phyloP scores from a whole-genome alignment of 2,329 filamentous ascomycete genomes.

The Ophiosphaerella herpotricha region DNA sequence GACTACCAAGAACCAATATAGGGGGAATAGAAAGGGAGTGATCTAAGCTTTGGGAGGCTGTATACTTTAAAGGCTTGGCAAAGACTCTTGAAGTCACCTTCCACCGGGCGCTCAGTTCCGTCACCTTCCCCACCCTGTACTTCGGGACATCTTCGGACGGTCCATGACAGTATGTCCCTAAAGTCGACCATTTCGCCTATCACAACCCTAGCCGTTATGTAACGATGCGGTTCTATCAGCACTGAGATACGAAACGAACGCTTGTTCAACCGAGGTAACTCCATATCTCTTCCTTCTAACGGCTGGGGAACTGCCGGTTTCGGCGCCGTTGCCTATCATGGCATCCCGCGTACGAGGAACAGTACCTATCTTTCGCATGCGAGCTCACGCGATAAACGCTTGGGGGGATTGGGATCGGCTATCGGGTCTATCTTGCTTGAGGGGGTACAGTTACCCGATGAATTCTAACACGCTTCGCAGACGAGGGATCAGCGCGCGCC shows the following conservation, averaged over 20 bases:
- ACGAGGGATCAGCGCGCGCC: conserved; percentile 4
- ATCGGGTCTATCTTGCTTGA: conserved; percentile 13
- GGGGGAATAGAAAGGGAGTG: neutral
- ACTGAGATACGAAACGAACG: neutral
- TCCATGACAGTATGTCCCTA: conserved; percentile 14
- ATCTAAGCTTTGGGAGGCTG: neutral
- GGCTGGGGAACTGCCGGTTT: conserved; percentile 11
- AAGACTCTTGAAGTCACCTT: conserved; percentile 1
- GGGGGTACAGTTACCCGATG: conserved; percentile 14
- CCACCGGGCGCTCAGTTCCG: conserved; percentile 9
- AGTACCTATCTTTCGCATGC: neutral
- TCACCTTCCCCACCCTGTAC: conserved; percentile 26
- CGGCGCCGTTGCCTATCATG: conserved; percentile 9
- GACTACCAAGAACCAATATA: conserved; percentile 3
- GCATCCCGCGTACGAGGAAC: neutral
- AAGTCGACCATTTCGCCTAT: conserved; percentile 5
- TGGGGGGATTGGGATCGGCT: conserved; percentile 4
- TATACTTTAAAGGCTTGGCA: conserved; percentile 2
- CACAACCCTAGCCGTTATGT: conserved; percentile 18
- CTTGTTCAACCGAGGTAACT: neutral
- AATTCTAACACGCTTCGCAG: neutral
- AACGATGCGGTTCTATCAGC: conserved; percentile 1
- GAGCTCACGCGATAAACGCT: conserved; percentile 7
- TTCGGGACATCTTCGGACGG: conserved; percentile 11
- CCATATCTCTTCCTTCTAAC: neutral